Conservation (phyloP, 805 yeast species). For the Candida orba region DNA sequence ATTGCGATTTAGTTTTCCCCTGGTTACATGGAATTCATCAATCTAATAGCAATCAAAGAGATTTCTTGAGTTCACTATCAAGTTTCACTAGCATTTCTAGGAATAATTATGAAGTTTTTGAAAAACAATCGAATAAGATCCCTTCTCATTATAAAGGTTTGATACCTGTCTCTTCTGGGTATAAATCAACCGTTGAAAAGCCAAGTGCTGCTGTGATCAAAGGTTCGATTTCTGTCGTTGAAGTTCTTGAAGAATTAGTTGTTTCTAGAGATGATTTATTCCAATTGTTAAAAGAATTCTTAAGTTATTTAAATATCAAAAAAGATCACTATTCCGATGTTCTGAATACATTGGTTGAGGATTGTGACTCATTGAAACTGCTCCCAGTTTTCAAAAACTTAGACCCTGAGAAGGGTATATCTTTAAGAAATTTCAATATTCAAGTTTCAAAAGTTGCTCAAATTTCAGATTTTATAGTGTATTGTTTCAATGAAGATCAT, state of each 20-base stretch:
- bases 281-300: constrained; percentile 12
- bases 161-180: constrained; percentile 22
- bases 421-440: constrained; percentile 76
- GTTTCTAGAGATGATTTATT: constrained; percentile 32
- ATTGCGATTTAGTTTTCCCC: constrained; percentile 68
- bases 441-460: constrained; percentile 78
- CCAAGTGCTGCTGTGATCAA: constrained; percentile 39
- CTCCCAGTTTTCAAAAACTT: constrained; percentile 49
- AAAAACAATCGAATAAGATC: constrained; percentile 13
- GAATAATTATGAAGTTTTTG: constrained; percentile 17
- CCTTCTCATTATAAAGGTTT: constrained; percentile 17
- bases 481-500: constrained; percentile 46
- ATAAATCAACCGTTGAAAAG: constrained; percentile 26
- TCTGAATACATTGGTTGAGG: constrained; percentile 15
- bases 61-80: constrained; percentile 16
- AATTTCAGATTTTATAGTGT: constrained; percentile 71
- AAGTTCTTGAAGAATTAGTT: constrained; percentile 44
- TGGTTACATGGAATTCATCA: constrained; percentile 70
- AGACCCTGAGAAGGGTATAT: constrained; percentile 68
- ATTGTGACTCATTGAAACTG: constrained; percentile 26
- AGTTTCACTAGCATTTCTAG: constrained; percentile 17
- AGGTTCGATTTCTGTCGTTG: constrained; percentile 48
- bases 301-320: constrained; percentile 19
- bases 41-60: constrained; percentile 21
- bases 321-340: constrained; percentile 6